Conservation (phyloP, 129 eudicot species). For the Pittosporum tobira region DNA sequence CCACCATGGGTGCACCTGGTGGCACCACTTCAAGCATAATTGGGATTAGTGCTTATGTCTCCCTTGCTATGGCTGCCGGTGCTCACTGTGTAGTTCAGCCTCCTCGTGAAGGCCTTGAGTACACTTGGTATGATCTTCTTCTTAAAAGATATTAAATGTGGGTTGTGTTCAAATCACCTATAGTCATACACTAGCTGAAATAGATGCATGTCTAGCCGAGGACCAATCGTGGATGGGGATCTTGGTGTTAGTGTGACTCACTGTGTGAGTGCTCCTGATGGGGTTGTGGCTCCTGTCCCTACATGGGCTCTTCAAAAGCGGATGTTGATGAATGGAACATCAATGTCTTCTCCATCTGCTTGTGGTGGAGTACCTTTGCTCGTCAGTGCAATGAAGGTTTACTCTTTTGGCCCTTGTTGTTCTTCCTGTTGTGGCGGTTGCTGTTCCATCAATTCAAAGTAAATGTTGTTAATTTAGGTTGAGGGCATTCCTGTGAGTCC, state of each 20-base stretch:
- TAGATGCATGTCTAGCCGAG: conserved; percentile 85
- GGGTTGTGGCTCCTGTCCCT: too few species aligned
- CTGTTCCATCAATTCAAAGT: background rate
- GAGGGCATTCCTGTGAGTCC: conserved; percentile 82
- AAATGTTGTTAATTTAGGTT: conserved; percentile 36
- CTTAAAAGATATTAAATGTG: too few species aligned
- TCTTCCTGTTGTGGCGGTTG: background rate
- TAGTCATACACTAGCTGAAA: conserved; percentile 20
- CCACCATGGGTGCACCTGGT: conserved; percentile 91
- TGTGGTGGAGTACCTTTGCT: conserved; percentile 89
- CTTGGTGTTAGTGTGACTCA: conserved; percentile 88
- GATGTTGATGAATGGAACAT: conserved; percentile 94
- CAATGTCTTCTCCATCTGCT: conserved; percentile 91
- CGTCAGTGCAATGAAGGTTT: conserved; percentile 90
- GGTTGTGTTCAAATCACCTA: too few species aligned
- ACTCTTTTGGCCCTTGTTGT: background rate
- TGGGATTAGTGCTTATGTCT: conserved; percentile 95
- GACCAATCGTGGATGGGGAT: conserved; percentile 92
- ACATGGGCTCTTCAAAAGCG: conserved; percentile 95
- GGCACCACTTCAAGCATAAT: conserved; percentile 84
- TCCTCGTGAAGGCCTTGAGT: conserved; percentile 85
- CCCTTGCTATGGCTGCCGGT: conserved; percentile 97
- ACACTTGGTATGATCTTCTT: too few species aligned
- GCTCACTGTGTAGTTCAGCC: conserved; percentile 81
- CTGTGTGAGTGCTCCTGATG: conserved; percentile 98